These are phyloP conservation scores for Taphrina populina DNA, from an alignment of 1,139 yeast genomes.

Conservation along the genomic window DNA sequence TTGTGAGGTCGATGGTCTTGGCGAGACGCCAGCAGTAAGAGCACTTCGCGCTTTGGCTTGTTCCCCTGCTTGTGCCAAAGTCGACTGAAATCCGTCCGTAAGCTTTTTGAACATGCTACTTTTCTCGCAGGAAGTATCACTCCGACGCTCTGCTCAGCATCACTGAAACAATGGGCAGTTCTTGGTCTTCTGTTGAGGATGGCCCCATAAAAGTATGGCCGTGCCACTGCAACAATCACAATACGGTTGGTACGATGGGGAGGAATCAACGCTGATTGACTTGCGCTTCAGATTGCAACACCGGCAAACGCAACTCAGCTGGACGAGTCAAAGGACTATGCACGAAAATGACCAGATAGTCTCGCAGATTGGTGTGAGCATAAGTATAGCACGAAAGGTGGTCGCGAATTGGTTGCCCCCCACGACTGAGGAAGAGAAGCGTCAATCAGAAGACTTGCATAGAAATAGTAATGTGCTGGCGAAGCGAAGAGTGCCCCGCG, in stretches of 20 bases:
- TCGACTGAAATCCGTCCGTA: conserved; percentile 25
- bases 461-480: conserved; percentile 1
- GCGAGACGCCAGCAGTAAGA: conserved; percentile 6
- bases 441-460: too few relatives aligned
- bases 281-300: too few relatives aligned
- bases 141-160: too few relatives aligned
- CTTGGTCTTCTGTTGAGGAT: too few relatives aligned
- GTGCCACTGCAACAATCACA: too few relatives aligned
- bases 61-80: conserved; percentile 31
- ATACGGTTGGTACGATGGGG: too few relatives aligned
- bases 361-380: conserved; percentile 28
- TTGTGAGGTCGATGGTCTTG: conserved; percentile 21
- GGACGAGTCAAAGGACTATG: background rate
- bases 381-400: conserved; percentile 26
- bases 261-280: too few relatives aligned
- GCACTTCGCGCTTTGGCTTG: conserved; percentile 21
- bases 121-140: too few relatives aligned
- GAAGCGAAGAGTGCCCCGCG: conserved; percentile 10
- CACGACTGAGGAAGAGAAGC: conserved; percentile 8
- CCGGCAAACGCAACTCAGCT: too few relatives aligned
- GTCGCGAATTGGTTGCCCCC: conserved; percentile 31
- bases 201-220: too few relatives aligned
- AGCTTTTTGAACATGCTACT: conserved; percentile 31
- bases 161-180: too few relatives aligned
- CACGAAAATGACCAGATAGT: conserved; percentile 7